phyloP scores from a whole-genome alignment of 2,329 filamentous ascomycete species.

The Arthrobotrys megalospora region DNA sequence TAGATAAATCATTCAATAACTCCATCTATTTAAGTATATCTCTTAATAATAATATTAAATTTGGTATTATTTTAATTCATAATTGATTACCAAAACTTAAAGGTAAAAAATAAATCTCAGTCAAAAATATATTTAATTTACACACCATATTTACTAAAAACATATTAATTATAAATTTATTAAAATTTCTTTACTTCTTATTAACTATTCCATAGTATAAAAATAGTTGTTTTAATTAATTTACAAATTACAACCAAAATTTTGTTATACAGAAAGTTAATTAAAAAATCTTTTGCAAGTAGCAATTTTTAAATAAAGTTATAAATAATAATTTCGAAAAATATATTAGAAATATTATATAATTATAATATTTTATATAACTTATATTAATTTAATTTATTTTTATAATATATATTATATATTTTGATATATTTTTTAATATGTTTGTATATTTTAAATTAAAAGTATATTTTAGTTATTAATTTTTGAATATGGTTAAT shows the following conservation, averaged over 20 bases:
- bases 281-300: background rate
- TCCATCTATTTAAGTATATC: background rate
- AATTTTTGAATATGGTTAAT: conserved; percentile 60
- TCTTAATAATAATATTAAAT: background rate
- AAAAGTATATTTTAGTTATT: conserved; percentile 12
- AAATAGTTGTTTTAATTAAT: background rate
- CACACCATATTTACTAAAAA: no score
- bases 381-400: conserved; percentile 20
- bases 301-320: conserved; percentile 11
- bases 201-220: background rate
- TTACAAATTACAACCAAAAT: background rate
- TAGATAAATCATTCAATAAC: conserved; percentile 7
- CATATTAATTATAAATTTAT: background rate
- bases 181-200: background rate
- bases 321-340: background rate
- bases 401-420: conserved; percentile 25
- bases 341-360: background rate
- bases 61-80: conserved; percentile 2
- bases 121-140: conserved; percentile 5
- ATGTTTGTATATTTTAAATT: conserved; percentile 11
- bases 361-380: background rate
- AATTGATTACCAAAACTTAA: conserved; percentile 6
- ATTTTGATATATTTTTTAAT: conserved; percentile 20
- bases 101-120: conserved; percentile 2
- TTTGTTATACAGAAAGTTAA: conserved; percentile 8